Conservation (phyloP, 257 asterid species). For the Solanum clarkiae region DNA sequence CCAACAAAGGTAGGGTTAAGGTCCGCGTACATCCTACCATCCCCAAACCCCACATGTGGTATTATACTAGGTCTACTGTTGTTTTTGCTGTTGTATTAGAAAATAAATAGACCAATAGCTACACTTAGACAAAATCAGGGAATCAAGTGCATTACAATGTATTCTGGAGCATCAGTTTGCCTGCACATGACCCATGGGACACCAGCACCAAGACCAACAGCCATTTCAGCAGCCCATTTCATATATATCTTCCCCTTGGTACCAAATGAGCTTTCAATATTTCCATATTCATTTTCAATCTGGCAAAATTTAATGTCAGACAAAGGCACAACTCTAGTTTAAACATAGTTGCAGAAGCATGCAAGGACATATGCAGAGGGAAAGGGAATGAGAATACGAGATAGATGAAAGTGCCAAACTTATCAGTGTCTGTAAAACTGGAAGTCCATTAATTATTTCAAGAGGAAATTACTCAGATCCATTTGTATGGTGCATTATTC, state of each 20-base stretch:
- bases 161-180: constrained; percentile 92
- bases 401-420: not conserved
- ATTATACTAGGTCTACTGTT: not conserved
- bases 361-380: not conserved
- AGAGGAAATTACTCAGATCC: not conserved
- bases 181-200: constrained; percentile 99
- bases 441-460: not conserved
- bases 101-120: not conserved
- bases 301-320: constrained; percentile 15
- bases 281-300: constrained; percentile 97
- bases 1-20: not conserved
- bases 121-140: constrained; percentile 1
- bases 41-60: not conserved
- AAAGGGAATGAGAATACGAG: not conserved
- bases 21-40: not conserved
- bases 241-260: constrained; percentile 55
- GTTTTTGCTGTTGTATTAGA: not conserved
- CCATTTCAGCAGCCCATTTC: constrained; percentile 95
- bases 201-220: constrained; percentile 79
- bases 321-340: not conserved
- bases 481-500: not conserved
- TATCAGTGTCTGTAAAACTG: not conserved
- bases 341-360: not conserved
- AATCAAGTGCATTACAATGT: constrained; percentile 43
- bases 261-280: constrained; percentile 70